Evolutionary conservation across 345 rosid species (phyloP), one percentile per base, ranked within the genome.

Genomic region (Iberis pinnata): DNA sequence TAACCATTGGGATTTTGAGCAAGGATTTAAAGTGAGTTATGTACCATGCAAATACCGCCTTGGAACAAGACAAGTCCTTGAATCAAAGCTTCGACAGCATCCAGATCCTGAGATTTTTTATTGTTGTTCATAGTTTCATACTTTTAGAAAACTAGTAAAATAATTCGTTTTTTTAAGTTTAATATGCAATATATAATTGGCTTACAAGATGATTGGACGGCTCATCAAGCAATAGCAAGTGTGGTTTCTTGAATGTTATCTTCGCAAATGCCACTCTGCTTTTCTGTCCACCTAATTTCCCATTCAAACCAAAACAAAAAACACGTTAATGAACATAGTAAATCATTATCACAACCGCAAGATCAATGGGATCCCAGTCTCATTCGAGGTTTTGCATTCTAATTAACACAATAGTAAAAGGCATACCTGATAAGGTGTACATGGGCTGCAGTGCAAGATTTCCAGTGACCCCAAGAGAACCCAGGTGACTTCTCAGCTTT

Each of bases 131-230:
- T 22, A 22, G 9, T 13, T 19, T n/a, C n/a, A n/a, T n/a, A n/a
- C n/a, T n/a, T 33, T 61, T 68, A 68, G 56, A 20, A 18, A n/a
- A 15, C 40, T 29, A 0, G 8, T 3, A 4, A 27, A 0, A 27
- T 3, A 4, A 27, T 22, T 27, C 32, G 8, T 27, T 27, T 8
- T 1, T 27, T 27, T 5, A 4, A 2, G 7, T 5, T 4, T 3
- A 4, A 8, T 27, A 2, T 6, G 8, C 9, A 27, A 27, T 8
- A 27, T 27, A 16, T 37, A 1, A 16, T 45, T 14, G 38, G 77
- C 97, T 83, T 80, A 92, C 98, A 53, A 92, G 95, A 83, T 92
- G 98, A 75, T 92, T 92, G 43, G 98, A 92, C 7, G 98, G 98
- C 75, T 92, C 98, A 66, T 88, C 98, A 48, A 92, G 93, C 79